Evolutionary conservation across 257 asterid genomes (phyloP).

Genomic region (Galeopsis tetrahit): DNA sequence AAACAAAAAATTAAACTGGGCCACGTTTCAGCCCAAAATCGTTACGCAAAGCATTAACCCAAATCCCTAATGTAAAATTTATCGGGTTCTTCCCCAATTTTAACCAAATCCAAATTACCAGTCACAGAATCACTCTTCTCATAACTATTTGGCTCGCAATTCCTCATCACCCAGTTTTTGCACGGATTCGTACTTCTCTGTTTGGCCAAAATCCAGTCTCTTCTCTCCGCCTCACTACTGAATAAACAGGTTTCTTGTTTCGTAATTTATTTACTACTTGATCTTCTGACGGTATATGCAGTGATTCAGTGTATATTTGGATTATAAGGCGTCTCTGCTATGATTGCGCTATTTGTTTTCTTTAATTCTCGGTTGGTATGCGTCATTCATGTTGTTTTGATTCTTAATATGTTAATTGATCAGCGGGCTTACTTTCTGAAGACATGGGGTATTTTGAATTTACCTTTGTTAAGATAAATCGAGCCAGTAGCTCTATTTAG

Average conservation of each 20-base stretch:
- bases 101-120: constrained; percentile 2
- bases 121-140: constrained; percentile 16
- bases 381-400: constrained; percentile 25
- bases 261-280: constrained; percentile 23
- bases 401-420: constrained; percentile 21
- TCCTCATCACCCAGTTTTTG: constrained; percentile 9
- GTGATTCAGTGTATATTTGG: constrained; percentile 23
- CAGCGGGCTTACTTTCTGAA: constrained; percentile 22
- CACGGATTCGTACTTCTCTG: constrained; percentile 8
- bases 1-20: neutral
- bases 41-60: neutral
- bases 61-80: constrained; percentile 27
- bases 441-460: constrained; percentile 13
- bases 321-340: constrained; percentile 17
- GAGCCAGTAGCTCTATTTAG: constrained; percentile 5
- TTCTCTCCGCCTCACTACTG: neutral
- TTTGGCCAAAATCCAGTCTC: constrained; percentile 18
- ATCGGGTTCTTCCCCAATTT: neutral
- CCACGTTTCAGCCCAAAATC: neutral
- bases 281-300: neutral
- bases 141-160: constrained; percentile 28
- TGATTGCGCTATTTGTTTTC: constrained; percentile 2
- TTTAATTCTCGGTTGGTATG: neutral
- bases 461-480: neutral
- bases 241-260: constrained; percentile 17